Percentiles rank a stretch among this genome's conserved stretches.
These are phyloP conservation scores for Pelargonium exstipulatum DNA, from an alignment of 441 rosid species.

Conservation along the genomic window DNA sequence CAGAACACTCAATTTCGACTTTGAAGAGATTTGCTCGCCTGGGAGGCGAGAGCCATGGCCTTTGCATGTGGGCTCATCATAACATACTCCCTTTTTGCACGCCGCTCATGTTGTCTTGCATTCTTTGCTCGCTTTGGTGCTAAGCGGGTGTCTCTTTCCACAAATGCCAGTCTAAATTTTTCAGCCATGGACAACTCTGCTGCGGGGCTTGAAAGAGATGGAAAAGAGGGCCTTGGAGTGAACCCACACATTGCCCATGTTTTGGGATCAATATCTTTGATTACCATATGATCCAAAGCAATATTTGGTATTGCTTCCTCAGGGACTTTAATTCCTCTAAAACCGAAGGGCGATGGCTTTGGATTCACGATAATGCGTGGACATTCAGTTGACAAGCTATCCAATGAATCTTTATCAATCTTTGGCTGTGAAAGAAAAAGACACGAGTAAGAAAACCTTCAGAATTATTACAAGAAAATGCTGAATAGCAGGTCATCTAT, in stretches of 20 bases:
- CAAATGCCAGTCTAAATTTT: slow-evolving; percentile 77
- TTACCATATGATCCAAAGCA: slow-evolving; percentile 48
- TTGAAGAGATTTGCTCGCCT: slow-evolving; percentile 43
- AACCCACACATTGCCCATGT: slow-evolving; percentile 45
- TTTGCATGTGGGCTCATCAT: slow-evolving; percentile 46
- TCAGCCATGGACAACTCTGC: slow-evolving; percentile 76
- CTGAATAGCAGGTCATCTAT: neutral
- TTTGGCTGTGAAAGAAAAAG: slow-evolving; percentile 46
- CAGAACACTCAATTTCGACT: slow-evolving; percentile 30
- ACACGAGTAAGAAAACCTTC: neutral
- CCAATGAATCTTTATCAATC: slow-evolving; percentile 56
- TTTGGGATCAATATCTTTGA: slow-evolving; percentile 56
- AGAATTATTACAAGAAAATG: neutral
- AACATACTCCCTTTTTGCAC: slow-evolving; percentile 73
- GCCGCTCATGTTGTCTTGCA: slow-evolving; percentile 77
- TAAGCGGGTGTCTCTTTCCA: slow-evolving; percentile 69
- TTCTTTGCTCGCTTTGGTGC: slow-evolving; percentile 95
- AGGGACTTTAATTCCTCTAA: slow-evolving; percentile 50
- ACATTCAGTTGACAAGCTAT: slow-evolving; percentile 53
- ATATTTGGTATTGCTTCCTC: slow-evolving; percentile 52
- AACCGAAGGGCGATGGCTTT: slow-evolving; percentile 52
- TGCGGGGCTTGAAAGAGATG: slow-evolving; percentile 27
- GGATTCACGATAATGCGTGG: slow-evolving; percentile 78
- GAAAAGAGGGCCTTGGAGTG: slow-evolving; percentile 30
- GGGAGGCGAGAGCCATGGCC: slow-evolving; percentile 60